Evolutionary conservation across 805 yeast species (phyloP).

Genomic region (Citeromyces nyonsensis): DNA sequence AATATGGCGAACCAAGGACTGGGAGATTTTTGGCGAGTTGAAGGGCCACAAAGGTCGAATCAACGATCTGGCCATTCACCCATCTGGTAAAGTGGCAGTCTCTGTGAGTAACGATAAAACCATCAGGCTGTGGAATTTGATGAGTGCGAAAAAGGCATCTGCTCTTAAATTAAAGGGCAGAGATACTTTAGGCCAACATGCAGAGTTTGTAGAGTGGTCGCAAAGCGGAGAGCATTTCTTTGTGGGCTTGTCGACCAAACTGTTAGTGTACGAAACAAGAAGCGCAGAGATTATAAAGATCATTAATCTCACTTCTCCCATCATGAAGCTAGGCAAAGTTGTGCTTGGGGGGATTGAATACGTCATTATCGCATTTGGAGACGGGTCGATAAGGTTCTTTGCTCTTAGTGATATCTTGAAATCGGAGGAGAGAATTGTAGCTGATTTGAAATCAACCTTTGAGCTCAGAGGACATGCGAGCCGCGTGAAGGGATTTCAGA

Average conservation of each 20-base stretch:
- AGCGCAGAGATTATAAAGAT: conserved; percentile 43
- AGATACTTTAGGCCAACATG: conserved; percentile 51
- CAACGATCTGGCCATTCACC: conserved; percentile 80
- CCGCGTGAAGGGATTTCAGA: conserved; percentile 68
- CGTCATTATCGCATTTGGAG: conserved; percentile 50
- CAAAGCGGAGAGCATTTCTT: conserved; percentile 52
- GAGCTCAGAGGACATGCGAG: conserved; percentile 66
- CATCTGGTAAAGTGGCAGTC: conserved; percentile 78
- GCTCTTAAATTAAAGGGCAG: conserved; percentile 55
- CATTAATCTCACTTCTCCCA: conserved; percentile 31
- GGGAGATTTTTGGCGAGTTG: conserved; percentile 83
- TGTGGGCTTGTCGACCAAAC: conserved; percentile 55
- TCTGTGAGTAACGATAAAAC: conserved; percentile 80
- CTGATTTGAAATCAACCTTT: conserved; percentile 33
- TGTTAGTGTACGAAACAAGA: conserved; percentile 50
- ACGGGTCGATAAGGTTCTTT: conserved; percentile 55
- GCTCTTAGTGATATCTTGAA: conserved; percentile 19
- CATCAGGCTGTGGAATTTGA: conserved; percentile 82
- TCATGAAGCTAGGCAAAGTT: conserved; percentile 54
- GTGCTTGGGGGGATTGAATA: conserved; percentile 32
- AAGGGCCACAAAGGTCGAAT: conserved; percentile 83
- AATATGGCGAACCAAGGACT: conserved; percentile 91
- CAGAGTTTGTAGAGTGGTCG: conserved; percentile 56
- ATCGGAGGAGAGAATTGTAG: conserved; percentile 9
- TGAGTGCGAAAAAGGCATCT: conserved; percentile 94